phyloP scores from a whole-genome alignment of 441 rosid species.

The Macaranga tanarius region DNA sequence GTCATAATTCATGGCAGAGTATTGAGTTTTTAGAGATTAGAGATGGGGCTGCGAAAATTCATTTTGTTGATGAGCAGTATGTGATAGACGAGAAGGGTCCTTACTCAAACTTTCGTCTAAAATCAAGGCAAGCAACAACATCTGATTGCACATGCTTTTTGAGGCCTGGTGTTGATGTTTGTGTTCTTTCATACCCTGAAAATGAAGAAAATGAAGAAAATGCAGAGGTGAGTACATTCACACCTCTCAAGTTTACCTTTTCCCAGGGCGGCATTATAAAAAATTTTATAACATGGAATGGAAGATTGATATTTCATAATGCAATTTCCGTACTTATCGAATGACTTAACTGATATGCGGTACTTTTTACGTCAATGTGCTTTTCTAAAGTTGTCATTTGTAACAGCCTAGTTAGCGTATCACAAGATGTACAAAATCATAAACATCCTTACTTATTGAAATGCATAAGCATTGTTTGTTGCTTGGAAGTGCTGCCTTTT shows the following conservation, averaged over 20 bases:
- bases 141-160: constrained; percentile 73
- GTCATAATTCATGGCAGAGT: constrained; percentile 58
- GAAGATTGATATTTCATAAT: not conserved
- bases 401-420: not conserved
- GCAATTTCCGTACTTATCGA: not conserved
- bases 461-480: not conserved
- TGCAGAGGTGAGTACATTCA: constrained; percentile 32
- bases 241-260: constrained; percentile 38
- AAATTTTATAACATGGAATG: not conserved
- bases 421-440: not conserved
- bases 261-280: not conserved
- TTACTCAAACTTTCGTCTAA: constrained; percentile 58
- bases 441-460: too few species aligned
- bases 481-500: not conserved
- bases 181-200: constrained; percentile 45
- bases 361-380: not conserved
- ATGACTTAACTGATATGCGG: not conserved
- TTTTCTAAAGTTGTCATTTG: not conserved
- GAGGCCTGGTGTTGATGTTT: constrained; percentile 76
- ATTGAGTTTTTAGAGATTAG: constrained; percentile 55
- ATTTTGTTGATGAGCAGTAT: constrained; percentile 36
- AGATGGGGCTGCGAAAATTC: constrained; percentile 50
- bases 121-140: constrained; percentile 65
- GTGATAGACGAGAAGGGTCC: constrained; percentile 44
- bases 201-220: constrained; percentile 11